These are phyloP conservation scores for Starmerella geochares DNA, from an alignment of 805 yeast species.

Conservation along the genomic window DNA sequence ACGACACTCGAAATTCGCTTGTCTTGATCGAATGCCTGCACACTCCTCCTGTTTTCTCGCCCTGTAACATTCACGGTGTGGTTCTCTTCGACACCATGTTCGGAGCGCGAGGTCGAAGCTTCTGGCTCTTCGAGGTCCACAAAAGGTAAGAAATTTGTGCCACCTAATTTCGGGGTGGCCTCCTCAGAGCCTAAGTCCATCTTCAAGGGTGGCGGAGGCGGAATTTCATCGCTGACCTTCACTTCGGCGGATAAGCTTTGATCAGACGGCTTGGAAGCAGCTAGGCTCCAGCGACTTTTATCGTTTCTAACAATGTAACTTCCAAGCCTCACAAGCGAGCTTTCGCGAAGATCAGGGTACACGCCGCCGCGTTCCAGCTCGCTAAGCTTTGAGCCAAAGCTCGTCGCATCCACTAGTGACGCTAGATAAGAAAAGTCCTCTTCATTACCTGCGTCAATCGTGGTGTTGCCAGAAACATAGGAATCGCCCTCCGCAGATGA, in stretches of 20 bases:
- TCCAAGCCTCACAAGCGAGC: slow-evolving; percentile 30
- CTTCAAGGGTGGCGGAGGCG: not conserved
- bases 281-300: slow-evolving; percentile 3
- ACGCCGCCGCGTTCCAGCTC: slow-evolving; percentile 16
- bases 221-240: not conserved
- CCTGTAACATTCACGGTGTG: not conserved
- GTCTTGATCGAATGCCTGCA: not conserved
- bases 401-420: slow-evolving; percentile 28
- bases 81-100: too few relatives aligned
- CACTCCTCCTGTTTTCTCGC: not conserved
- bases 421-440: slow-evolving; percentile 32
- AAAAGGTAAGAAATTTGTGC: slow-evolving; percentile 11
- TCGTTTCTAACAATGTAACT: slow-evolving; percentile 22
- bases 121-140: slow-evolving; percentile 12
- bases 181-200: slow-evolving; percentile 14
- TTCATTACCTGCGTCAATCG: slow-evolving; percentile 20
- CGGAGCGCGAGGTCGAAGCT: too few relatives aligned
- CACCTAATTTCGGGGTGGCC: slow-evolving; percentile 20
- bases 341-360: slow-evolving; percentile 30
- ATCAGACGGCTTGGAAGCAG: slow-evolving; percentile 1
- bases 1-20: not conserved
- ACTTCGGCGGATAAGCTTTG: not conserved
- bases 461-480: slow-evolving; percentile 14
- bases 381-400: slow-evolving; percentile 16
- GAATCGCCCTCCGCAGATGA: slow-evolving; percentile 6